Percentiles rank a stretch among this genome's conserved stretches.
Conservation (phyloP, 2,329 filamentous ascomycete species). For the Fusarium burgessii region DNA sequence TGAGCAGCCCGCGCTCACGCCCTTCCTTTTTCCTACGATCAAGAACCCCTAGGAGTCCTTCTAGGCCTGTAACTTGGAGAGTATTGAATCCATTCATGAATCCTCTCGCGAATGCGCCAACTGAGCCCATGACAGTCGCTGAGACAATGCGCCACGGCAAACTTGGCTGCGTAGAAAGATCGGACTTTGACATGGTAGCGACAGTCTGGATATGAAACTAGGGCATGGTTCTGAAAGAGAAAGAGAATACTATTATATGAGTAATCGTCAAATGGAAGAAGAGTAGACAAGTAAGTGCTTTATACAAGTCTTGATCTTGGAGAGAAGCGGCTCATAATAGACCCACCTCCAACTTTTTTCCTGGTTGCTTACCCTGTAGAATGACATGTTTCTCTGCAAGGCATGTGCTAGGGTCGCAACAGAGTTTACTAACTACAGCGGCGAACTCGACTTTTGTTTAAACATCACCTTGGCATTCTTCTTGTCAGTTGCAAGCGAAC, state of each 20-base stretch:
- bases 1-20: slow-evolving; percentile 83
- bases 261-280: neutral
- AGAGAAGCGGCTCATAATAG: slow-evolving; percentile 27
- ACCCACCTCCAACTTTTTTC: slow-evolving; percentile 34
- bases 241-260: neutral
- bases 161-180: slow-evolving; percentile 61
- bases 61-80: slow-evolving; percentile 81
- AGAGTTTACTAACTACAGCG: neutral
- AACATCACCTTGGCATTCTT: neutral
- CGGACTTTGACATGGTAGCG: slow-evolving; percentile 36
- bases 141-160: slow-evolving; percentile 80
- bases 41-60: slow-evolving; percentile 79
- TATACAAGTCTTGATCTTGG: slow-evolving; percentile 19
- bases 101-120: slow-evolving; percentile 75
- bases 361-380: slow-evolving; percentile 22
- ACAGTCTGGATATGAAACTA: neutral
- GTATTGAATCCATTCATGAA: slow-evolving; percentile 82
- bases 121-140: slow-evolving; percentile 78
- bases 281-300: slow-evolving; percentile 20
- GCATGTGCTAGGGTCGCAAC: neutral
- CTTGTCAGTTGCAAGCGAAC: neutral
- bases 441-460: neutral
- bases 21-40: slow-evolving; percentile 76
- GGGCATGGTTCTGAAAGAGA: neutral
- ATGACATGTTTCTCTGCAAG: neutral